Base-by-base conservation (phyloP, 768 basidiomycete species). In the Termitomyces sp. region DNA sequence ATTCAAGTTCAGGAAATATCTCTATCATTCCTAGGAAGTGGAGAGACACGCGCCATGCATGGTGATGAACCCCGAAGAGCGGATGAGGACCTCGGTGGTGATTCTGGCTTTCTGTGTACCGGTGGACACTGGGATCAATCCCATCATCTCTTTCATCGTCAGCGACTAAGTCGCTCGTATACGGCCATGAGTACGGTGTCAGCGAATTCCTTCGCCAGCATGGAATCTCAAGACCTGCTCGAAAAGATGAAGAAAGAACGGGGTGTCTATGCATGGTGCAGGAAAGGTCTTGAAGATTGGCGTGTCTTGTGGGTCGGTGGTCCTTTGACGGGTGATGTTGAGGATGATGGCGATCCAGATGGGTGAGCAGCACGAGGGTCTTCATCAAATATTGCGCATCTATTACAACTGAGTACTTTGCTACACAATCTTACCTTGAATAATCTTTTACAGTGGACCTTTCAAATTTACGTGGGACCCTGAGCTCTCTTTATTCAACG, bases 241-340 rank as follows among this genome's bases (percentile, higher is more conserved):
- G 73, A 71, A 27, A 68, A 72, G 63, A 65, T 84, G 66, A 77
- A 75, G 63, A 71, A 70, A 21, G 82, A 85, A 56, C 77, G 86
- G 56, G 91, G 91, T 6, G 70, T 88, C 5, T 94, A 93, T 67
- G 90, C 82, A 0, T 92, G 91, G 90, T 78, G 84, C 70, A 73
- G 83, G 62, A 90, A 86, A 65, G 90, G 86, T 16, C 59, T 75
- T 4, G 82, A 84, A 53, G 91, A 94, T 65, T 94, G 85, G 81
- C 76, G 91, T 21, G 81, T 93, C 12, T 85, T 93, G 66, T 94
- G 91, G 91, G 71, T 92, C 10, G 91, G 91, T 0, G 89, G 89
- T 21, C 73, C 73, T 62, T 70, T 66, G 37, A 69, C 64, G 25
- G 69, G 69, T 5, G 71, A 72, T 31, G 71, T 70, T 47, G 62